Conservation (phyloP, 257 asterid genomes). For the Nicotiana benthamiana region DNA sequence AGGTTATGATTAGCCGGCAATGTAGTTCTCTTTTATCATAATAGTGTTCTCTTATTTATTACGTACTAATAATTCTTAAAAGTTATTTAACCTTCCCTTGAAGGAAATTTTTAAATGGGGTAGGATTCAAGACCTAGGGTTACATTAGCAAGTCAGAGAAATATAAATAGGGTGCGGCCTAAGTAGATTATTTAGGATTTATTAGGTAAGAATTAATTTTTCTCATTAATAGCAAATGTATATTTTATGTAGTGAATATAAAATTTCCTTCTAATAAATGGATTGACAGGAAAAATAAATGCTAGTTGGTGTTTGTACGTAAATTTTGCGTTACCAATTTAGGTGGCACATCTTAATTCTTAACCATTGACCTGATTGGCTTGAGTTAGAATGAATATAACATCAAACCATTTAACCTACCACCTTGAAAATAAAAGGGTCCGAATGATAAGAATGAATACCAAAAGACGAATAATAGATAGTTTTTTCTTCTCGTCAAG, state of each 20-base stretch:
- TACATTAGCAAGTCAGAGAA: background rate
- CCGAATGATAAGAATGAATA: background rate
- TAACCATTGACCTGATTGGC: conserved; percentile 1
- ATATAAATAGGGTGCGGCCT: too few species aligned
- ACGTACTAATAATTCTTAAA: background rate
- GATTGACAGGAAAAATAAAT: background rate
- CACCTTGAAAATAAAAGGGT: background rate
- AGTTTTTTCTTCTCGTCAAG: background rate
- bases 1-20: background rate
- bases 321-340: conserved; percentile 6
- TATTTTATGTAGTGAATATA: background rate
- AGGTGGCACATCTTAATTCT: conserved; percentile 13
- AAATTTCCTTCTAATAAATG: background rate
- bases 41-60: background rate
- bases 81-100: background rate
- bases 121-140: background rate
- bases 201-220: background rate
- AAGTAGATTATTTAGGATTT: background rate
- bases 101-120: background rate
- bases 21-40: background rate
- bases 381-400: conserved; percentile 4
- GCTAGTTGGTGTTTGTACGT: background rate
- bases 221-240: background rate
- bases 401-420: conserved; percentile 5
- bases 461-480: background rate